A percentile compares a stretch with the other conserved stretches of the same genome.
phyloP scores from a whole-genome alignment of 768 basidiomycete genomes.

The Gyrodon lividus region DNA sequence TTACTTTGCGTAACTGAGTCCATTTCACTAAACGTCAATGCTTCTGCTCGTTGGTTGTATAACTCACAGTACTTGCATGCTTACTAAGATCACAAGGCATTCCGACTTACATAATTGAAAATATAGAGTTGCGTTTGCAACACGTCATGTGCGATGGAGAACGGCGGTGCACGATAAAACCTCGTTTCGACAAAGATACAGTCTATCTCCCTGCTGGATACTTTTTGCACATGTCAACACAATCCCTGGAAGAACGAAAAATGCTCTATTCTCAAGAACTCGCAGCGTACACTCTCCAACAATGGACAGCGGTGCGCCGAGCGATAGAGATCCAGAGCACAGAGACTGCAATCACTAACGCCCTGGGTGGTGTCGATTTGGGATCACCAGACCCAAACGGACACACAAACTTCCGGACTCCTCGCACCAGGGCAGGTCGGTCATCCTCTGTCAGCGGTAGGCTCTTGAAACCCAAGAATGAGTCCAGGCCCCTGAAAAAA shows the following conservation, averaged over 20 bases:
- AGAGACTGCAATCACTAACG: background rate
- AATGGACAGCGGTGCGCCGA: slow-evolving; percentile 16
- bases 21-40: too few relatives aligned
- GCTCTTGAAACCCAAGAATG: background rate
- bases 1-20: background rate
- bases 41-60: too few relatives aligned
- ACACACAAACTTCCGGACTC: background rate
- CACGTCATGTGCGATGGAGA: too few relatives aligned
- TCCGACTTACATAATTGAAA: too few relatives aligned
- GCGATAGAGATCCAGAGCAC: slow-evolving; percentile 9
- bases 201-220: background rate
- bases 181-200: too few relatives aligned
- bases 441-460: background rate
- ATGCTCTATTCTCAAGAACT: slow-evolving; percentile 19
- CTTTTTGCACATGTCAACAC: background rate
- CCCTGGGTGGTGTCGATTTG: background rate
- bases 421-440: background rate
- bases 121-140: too few relatives aligned
- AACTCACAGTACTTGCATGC: too few relatives aligned
- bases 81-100: too few relatives aligned
- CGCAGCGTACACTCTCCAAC: slow-evolving; percentile 20
- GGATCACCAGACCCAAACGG: background rate
- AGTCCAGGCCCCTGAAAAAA: background rate
- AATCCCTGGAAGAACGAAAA: slow-evolving; percentile 3
- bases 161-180: too few relatives aligned